phyloP scores from a whole-genome alignment of 345 rosid species.

The Eucalyptus sp. region DNA sequence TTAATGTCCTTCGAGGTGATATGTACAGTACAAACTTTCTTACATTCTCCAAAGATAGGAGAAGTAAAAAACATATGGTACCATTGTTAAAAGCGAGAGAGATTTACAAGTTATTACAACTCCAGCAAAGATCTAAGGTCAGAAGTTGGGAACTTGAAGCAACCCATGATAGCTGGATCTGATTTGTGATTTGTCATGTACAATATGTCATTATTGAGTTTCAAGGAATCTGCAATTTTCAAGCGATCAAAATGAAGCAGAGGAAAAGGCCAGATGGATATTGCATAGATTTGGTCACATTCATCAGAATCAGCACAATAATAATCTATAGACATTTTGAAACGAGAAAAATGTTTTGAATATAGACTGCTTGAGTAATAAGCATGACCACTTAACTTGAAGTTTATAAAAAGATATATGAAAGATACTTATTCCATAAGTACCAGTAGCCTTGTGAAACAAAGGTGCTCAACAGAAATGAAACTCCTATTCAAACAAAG shows the following conservation, averaged over 20 bases:
- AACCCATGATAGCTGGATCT: background rate
- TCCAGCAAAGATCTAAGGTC: background rate
- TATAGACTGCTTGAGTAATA: background rate
- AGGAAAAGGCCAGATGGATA: background rate
- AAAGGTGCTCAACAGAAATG: background rate
- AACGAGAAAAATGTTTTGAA: background rate
- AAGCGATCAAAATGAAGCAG: background rate
- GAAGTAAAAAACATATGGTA: background rate
- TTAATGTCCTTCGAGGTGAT: background rate
- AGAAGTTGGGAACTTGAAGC: background rate
- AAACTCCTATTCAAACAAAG: background rate
- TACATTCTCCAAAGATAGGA: background rate
- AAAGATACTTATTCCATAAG: background rate
- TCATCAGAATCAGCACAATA: background rate
- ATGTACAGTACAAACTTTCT: background rate
- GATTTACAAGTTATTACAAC: background rate
- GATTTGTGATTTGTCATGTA: background rate
- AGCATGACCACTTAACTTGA: background rate
- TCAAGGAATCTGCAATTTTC: background rate
- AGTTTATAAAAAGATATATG: background rate
- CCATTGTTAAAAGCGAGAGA: background rate
- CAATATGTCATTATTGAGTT: background rate
- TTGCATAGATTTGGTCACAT: background rate
- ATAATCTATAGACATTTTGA: background rate
- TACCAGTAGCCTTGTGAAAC: background rate